Evolutionary conservation across 164 flowering plant species (phyloP), one percentile per base, ranked within the genome.

Genomic region (Cinnamomum chago): DNA sequence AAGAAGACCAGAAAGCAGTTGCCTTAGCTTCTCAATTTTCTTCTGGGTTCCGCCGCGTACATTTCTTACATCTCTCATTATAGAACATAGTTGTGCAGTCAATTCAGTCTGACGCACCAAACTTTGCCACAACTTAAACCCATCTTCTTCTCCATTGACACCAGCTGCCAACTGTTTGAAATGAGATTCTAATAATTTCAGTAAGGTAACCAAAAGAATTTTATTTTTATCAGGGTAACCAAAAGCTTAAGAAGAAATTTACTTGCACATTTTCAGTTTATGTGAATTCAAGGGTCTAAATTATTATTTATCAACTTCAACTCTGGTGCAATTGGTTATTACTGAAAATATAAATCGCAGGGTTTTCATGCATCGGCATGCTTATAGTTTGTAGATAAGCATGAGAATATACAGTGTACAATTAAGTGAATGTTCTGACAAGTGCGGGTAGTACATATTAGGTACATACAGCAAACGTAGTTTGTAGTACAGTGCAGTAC

Each of bases 21-120:
- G 99, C 74, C 98, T 86, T 72, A 96, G 94, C 89, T 92, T 96
- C 79, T 92, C 97, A 81, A 92, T 94, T 80, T 96, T 96, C 84
- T 90, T 96, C 81, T 91, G 97, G 35, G 98, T 96, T 65, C 95
- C 88, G 72, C 99, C 98, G 40, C 98, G 90, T 17, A 96, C 97
- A 82, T 91, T 94, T 80, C 97, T 87, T 27, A 96, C 98, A 80
- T 96, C 99, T 85, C 93, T 90, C 83, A 75, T 89, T 72, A 96
- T 92, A 50, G 95, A 91, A 77, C 98, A 91, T 81, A 96, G 81
- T 77, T 96, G 99, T 33, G 99, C 99, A 77, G 95, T 92, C 83
- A 96, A 81, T 80, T 96, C 99, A 27, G 95, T 96, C 77, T 96
- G 98, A 12, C 95, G 95, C 73, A 94, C 96, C 89, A 96, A 86